phyloP scores from a whole-genome alignment of 2,329 filamentous ascomycete species.

The Monilinia fructigena region DNA sequence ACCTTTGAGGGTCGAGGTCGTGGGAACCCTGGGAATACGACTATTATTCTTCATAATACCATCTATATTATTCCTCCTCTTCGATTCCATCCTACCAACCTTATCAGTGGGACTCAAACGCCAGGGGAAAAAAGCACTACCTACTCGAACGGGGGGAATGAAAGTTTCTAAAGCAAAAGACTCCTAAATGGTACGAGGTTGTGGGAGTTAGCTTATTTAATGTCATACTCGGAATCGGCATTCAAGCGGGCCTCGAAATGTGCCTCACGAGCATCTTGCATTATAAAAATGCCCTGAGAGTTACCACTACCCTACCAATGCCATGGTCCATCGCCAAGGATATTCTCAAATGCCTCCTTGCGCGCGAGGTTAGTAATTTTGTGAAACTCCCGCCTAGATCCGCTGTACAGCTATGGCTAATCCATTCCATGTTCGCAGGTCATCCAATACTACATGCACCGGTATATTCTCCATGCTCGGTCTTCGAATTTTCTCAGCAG shows the following conservation, averaged over 20 bases:
- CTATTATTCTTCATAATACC: slow-evolving; percentile 71
- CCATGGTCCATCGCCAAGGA: slow-evolving; percentile 61
- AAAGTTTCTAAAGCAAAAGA: slow-evolving; percentile 43
- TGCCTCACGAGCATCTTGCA: slow-evolving; percentile 53
- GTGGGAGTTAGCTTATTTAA: slow-evolving; percentile 56
- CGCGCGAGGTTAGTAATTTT: slow-evolving; percentile 53
- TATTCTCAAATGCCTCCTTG: slow-evolving; percentile 50
- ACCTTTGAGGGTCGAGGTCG: slow-evolving; percentile 70
- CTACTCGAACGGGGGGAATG: slow-evolving; percentile 45
- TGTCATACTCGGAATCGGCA: slow-evolving; percentile 49
- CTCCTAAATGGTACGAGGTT: slow-evolving; percentile 48
- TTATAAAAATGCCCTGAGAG: slow-evolving; percentile 54
- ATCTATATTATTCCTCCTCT: slow-evolving; percentile 67
- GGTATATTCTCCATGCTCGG: slow-evolving; percentile 62
- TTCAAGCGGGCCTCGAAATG: slow-evolving; percentile 57
- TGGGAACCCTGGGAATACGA: slow-evolving; percentile 67
- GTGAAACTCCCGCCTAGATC: neutral
- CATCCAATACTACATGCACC: slow-evolving; percentile 72
- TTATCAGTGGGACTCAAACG: slow-evolving; percentile 68
- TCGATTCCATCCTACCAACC: slow-evolving; percentile 70
- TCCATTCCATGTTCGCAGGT: slow-evolving; percentile 43
- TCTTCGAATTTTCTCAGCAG: slow-evolving; percentile 42
- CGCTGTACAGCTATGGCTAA: neutral
- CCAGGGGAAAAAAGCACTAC: slow-evolving; percentile 53
- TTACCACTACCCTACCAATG: slow-evolving; percentile 59